Evolutionary conservation across 2,329 filamentous ascomycete species (phyloP).

Genomic region (Plectosphaerella sp.): DNA sequence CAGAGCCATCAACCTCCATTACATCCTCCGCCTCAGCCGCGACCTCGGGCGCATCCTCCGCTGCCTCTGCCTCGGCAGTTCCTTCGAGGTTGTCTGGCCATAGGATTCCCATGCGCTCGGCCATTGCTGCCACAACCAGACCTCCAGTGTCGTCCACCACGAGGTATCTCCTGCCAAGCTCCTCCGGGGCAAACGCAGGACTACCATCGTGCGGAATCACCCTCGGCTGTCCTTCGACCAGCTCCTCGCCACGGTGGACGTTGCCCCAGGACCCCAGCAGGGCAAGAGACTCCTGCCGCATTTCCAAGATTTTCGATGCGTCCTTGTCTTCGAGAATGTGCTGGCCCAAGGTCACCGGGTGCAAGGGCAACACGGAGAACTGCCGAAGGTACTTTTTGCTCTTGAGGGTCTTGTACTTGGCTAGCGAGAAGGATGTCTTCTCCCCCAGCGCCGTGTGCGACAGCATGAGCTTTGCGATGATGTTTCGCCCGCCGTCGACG

Average conservation of each 20-base stretch:
- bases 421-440: slow-evolving; percentile 89
- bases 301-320: slow-evolving; percentile 31
- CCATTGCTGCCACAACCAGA: slow-evolving; percentile 74
- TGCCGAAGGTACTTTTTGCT: slow-evolving; percentile 87
- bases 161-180: slow-evolving; percentile 58
- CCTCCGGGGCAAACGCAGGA: slow-evolving; percentile 69
- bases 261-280: slow-evolving; percentile 87
- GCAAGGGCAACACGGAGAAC: slow-evolving; percentile 80
- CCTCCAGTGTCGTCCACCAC: slow-evolving; percentile 86
- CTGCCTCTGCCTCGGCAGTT: slow-evolving; percentile 6
- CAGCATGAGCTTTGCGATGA: slow-evolving; percentile 88
- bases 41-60: slow-evolving; percentile 2
- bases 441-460: slow-evolving; percentile 88
- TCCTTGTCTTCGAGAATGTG: slow-evolving; percentile 59
- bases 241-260: slow-evolving; percentile 63
- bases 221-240: slow-evolving; percentile 18
- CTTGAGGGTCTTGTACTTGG: slow-evolving; percentile 94
- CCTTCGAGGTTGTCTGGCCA: slow-evolving; percentile 36
- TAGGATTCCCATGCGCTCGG: slow-evolving; percentile 83
- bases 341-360: slow-evolving; percentile 69
- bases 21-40: slow-evolving; percentile 3
- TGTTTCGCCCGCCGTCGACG: slow-evolving; percentile 74
- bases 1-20: background rate
- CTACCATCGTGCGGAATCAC: slow-evolving; percentile 33
- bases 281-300: slow-evolving; percentile 35